Evolutionary conservation across 345 rosid species (phyloP), one percentile per base, ranked within the genome.

Genomic region (Firmiana major): DNA sequence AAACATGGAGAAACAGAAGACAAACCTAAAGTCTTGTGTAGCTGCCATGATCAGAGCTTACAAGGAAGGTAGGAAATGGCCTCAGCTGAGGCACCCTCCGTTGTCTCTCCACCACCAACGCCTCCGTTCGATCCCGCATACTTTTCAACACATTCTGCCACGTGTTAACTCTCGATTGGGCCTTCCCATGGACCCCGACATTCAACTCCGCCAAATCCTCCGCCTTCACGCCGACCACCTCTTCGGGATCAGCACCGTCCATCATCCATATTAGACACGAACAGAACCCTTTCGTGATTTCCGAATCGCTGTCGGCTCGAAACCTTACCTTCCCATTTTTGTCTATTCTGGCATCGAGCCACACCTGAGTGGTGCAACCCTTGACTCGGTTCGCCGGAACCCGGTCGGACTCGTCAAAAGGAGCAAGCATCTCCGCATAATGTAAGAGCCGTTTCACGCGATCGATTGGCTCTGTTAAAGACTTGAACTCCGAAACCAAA

Each of bases 291-390:
- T 90, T 91, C 0, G 93, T 87, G 70, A 95, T 92, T 88, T 95
- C 98, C 2, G 98, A 94, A 24, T 94, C 98, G 78, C 98, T 94
- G 70, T 91, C 96, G 2, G 94, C 94, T 75, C 79, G 83, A 72
- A 93, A 90, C 74, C 93, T 88, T 86, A 90, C 85, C 71, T 77
- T 88, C 16, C 97, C 94, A 21, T 45, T 66, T 46, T 78, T 87
- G 54, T 91, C 96, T 74, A 91, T 81, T 55, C 68, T 73, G 1
- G 76, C 90, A 8, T 88, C 89, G 5, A 95, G 81, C 98, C 99
- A 93, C 38, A 95, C 97, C 89, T 92, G 97, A 28, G 97, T 88
- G 68, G 98, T 83, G 86, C 99, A 95, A 21, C 98, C 97, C 10
- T 79, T 45, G 45, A 93, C 94, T 65, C 90, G 81, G 78, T 93